Evolutionary conservation across 208 protist species (phyloP), one percentile per base, ranked within the genome.

Genomic region (Leishmania guyanensis): DNA sequence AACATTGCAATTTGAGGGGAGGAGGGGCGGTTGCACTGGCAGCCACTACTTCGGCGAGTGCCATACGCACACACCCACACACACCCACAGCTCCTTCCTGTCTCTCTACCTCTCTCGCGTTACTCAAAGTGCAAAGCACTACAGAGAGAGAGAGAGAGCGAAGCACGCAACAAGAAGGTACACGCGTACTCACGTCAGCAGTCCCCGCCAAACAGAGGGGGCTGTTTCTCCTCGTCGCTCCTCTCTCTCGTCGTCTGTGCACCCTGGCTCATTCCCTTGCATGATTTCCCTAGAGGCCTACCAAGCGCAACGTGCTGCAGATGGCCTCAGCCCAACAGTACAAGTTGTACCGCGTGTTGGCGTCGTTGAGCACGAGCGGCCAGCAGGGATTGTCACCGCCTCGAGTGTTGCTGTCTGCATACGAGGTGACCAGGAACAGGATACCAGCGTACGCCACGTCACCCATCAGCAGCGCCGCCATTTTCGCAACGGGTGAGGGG

Each of bases 241-340:
- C 3, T 51, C 20, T 50, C 6, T 14, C 68, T 51, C 39, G 43
- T n/a, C 39, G 5, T 71, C 39, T 20, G 16, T 43, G 66, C 66
- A 50, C 1, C 22, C 43, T 10, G 43, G 14, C 69, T 33, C 69
- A 50, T 51, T 8, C 26, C 17, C 53, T 26, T 8, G 69, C 20
- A 54, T 50, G 46, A 22, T 22, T 53, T 73, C 46, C 12, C 29
- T 66, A 65, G 54, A 79, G 26, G 76, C 76, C 10, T 29, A 72
- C 26, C 5, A 82, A 5, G 2, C n/a, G 70, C n/a, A 73, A 20
- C 6, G 78, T 26, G 29, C 72, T 76, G 46, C 60, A 68, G 58
- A 81, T 50, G 43, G 65, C 64, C 46, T 79, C 64, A 26, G 75
- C 72, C 77, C 82, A 85, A 78, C 82, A 85, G 77, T 75, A 85